A percentile compares a stretch with the other conserved stretches of the same genome.
Evolutionary conservation across 352 stramenopile species (phyloP).

Genomic region (Pythium scleroteichum): DNA sequence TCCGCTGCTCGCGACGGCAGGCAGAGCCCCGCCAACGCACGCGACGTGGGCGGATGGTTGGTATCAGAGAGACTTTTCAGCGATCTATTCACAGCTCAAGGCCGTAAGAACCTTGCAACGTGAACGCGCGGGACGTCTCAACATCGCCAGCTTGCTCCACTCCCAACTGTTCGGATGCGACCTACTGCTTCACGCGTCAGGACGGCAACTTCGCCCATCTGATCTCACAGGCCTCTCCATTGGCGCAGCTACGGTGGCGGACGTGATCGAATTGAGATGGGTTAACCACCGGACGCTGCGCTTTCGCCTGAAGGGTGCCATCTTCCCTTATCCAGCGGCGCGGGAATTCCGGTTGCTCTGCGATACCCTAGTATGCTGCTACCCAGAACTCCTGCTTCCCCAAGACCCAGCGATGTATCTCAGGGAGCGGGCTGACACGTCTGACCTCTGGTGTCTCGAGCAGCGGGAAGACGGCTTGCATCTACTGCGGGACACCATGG

Average conservation of each 20-base stretch:
- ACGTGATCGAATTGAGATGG: neutral
- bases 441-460: neutral
- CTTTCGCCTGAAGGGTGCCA: neutral
- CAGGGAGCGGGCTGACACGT: neutral
- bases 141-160: neutral
- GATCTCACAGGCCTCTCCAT: neutral
- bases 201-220: neutral
- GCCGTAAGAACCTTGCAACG: neutral
- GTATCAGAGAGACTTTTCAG: neutral
- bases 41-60: neutral
- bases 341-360: neutral
- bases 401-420: neutral
- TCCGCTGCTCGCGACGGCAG: neutral
- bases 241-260: neutral
- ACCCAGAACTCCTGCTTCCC: neutral
- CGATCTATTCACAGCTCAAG: neutral
- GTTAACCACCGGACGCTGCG: neutral
- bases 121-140: neutral
- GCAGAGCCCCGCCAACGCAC: neutral
- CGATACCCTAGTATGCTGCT: neutral
- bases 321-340: neutral
- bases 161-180: neutral
- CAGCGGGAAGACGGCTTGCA: too few species aligned
- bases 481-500: neutral
- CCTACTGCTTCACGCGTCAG: neutral